Conservation (phyloP, 2,329 filamentous ascomycete species). For the Hirsutella minnesotensis region DNA sequence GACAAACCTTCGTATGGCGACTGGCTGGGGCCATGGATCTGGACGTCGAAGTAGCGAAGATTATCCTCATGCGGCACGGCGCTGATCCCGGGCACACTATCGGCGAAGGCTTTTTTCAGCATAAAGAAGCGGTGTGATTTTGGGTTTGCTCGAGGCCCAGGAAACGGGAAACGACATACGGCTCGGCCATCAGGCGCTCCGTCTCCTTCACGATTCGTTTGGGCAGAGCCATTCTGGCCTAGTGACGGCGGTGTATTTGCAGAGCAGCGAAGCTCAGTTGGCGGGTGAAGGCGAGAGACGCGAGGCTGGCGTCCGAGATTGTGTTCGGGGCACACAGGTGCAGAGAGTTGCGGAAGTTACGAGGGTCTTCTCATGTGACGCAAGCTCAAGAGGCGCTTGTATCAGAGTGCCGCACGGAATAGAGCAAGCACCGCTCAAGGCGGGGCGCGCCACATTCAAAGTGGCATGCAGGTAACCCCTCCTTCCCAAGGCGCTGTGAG, state of each 20-base stretch:
- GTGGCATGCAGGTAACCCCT: too few species aligned
- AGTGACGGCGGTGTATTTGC: background rate
- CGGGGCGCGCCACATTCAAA: too few species aligned
- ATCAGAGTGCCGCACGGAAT: too few species aligned
- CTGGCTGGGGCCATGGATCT: constrained; percentile 81
- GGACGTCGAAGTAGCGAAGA: constrained; percentile 94
- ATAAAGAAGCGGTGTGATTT: background rate
- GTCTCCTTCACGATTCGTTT: constrained; percentile 99
- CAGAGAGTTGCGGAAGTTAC: too few species aligned
- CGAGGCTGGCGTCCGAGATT: background rate
- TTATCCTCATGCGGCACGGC: constrained; percentile 95
- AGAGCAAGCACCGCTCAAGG: too few species aligned
- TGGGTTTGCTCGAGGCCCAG: too few species aligned
- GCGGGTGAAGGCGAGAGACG: background rate
- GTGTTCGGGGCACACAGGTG: too few species aligned
- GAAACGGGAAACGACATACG: constrained; percentile 47
- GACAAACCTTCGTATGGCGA: constrained; percentile 82
- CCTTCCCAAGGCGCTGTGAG: too few species aligned
- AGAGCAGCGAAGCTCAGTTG: background rate
- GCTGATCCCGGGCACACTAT: constrained; percentile 87
- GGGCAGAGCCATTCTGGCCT: constrained; percentile 56
- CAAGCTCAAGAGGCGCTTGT: too few species aligned
- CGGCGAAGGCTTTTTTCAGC: constrained; percentile 9
- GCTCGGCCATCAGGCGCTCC: constrained; percentile 90
- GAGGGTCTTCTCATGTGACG: too few species aligned